A percentile compares a stretch with the other conserved stretches of the same genome.
These are phyloP conservation scores for Heterobasidion parviporum DNA, from an alignment of 1,284 basidiomycete species.

Conservation along the genomic window DNA sequence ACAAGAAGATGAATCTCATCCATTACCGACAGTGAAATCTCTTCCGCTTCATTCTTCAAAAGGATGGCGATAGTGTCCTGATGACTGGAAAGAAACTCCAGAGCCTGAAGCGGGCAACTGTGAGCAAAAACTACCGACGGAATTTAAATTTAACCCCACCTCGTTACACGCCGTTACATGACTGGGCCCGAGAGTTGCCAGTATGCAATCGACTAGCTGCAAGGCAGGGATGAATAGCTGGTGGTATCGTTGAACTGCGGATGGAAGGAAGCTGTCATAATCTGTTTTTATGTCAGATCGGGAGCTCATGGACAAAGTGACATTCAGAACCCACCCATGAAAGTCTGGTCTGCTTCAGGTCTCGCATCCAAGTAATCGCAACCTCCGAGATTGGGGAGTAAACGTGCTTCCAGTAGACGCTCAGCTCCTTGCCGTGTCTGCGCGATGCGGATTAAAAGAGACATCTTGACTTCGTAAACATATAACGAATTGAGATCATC, in stretches of 20 bases:
- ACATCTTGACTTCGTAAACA: conserved; percentile 93
- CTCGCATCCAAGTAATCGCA: conserved; percentile 84
- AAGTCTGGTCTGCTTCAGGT: conserved; percentile 75
- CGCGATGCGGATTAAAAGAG: conserved; percentile 79
- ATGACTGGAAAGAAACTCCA: conserved; percentile 73
- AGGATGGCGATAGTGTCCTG: conserved; percentile 74
- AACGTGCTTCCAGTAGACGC: conserved; percentile 71
- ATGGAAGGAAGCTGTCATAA: conserved; percentile 80
- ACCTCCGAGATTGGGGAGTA: conserved; percentile 74
- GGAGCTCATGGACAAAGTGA: background rate
- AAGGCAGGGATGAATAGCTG: conserved; percentile 82
- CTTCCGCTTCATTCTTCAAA: conserved; percentile 63
- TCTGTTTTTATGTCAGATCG: conserved; percentile 35
- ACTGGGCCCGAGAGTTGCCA: conserved; percentile 59
- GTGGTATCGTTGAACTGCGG: conserved; percentile 82
- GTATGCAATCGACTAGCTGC: conserved; percentile 67
- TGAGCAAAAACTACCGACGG: background rate
- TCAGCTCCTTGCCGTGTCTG: conserved; percentile 81
- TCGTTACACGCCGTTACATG: conserved; percentile 62
- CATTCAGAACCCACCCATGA: conserved; percentile 53
- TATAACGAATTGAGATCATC: conserved; percentile 89
- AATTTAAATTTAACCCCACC: conserved; percentile 26
- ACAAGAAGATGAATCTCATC: conserved; percentile 76
- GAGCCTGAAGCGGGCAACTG: conserved; percentile 34
- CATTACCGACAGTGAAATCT: conserved; percentile 56